Base-by-base conservation (phyloP, 306 rosid species). In the Alnus glutinosa region DNA sequence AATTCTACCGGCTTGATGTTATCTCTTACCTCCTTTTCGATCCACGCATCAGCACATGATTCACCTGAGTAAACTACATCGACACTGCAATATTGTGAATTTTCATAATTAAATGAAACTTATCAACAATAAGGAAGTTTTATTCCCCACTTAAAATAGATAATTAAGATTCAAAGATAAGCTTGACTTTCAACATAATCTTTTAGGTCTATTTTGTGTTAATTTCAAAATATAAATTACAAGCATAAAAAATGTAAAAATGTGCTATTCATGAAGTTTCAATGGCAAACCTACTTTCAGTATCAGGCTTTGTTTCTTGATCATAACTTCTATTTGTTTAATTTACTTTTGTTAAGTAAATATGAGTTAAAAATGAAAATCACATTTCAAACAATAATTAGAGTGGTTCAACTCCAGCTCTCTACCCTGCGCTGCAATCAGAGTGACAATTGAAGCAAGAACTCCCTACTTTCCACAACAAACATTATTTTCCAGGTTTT, bases 1-100 rank as follows among this genome's bases (percentile, higher is more conserved):
- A 86, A 75, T 19, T 75, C 66, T 37, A 68, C 75, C 66, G 79
- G 32, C 58, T 48, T 73, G 42, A 68, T 42, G 49, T 54, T 78
- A 79, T 80, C 78, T 73, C 93, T 78, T 82, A 94, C 98, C 97
- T 94, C 98, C 81, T 77, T 92, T 80, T 91, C 97, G 81, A 94
- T 94, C 98, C 98, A 94, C 18, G 94, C 85, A 92, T 92, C 98
- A 71, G 98, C 98, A 86, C 94, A 89, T 50, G 97, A 23, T 71
- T 92, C 92, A 61, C 81, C 85, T 19, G 97, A 83, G 92, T 81
- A 94, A 83, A 94, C 81, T 51, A 94, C 47, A 66, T 94, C 97
- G 37, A 94, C 81, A 63, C 98, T 94, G 97, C 88, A 87, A 87
- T 77, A 85, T 81, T 77, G 55, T 71, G 71, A 49, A 79, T 59